Evolutionary conservation across 805 yeast genomes (phyloP), one percentile per base, ranked within the genome.

Genomic region (Priceomyces fermenticarens): DNA sequence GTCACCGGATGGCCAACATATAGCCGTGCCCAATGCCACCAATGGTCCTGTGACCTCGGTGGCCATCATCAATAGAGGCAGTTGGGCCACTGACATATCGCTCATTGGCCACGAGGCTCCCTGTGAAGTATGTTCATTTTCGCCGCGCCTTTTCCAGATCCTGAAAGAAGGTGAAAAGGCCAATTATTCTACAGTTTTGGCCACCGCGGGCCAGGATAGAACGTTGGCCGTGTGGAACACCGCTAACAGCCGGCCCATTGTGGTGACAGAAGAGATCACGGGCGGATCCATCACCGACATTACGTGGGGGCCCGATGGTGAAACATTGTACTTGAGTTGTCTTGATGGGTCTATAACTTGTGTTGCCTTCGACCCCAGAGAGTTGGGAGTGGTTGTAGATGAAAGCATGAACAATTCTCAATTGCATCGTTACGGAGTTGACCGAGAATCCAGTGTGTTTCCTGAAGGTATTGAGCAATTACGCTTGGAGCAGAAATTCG

Each of bases 171-270:
- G 29, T 43, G 45, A 59, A 43, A 64, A 72, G 10, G 60, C 44
- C 28, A 59, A 60, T 46, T 65, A 74, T 39, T 72, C 85, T 6
- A 83, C 96, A 0, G 77, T 91, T 0, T 70, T 91, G n/a, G 97
- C 97, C 2, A 85, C 97, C 23, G 97, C 91, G 10, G 98, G 98
- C 9, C 98, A 91, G 62, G 99, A 91, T 62, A 81, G 87, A 53
- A 77, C 89, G 1, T 62, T 93, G 30, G 95, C 89, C 0, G 70
- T 91, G 4, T 91, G 99, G 99, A 82, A 81, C 53, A 91, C 96
- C 0, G 63, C 77, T 2, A 73, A 73, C 39, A 77, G 89, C 3
- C 72, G 87, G 37, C 98, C 99, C 1, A 61, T 93, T 36, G 74
- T 86, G 10, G 87, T 89, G 6, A 87, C 90, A 1, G 78, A 78